These are phyloP conservation scores for Diplotaxis tenuifolia DNA, from an alignment of 345 rosid species.

Conservation along the genomic window DNA sequence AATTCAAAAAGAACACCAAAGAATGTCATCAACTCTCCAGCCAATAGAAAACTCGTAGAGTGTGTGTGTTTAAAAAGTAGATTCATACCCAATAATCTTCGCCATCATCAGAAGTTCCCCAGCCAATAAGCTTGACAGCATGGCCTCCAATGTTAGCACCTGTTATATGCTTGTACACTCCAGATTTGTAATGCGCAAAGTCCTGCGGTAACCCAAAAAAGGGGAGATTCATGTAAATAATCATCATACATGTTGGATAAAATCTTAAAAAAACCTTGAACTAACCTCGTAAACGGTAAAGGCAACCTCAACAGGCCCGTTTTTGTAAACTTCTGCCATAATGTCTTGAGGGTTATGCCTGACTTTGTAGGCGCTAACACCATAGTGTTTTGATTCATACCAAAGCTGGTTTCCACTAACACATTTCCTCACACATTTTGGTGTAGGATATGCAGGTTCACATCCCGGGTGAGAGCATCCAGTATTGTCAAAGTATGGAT, in stretches of 20 bases:
- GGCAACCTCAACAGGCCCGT: constrained; percentile 93
- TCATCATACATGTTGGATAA: not conserved
- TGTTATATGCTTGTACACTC: constrained; percentile 78
- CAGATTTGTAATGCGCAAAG: constrained; percentile 92
- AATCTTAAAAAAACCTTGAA: not conserved
- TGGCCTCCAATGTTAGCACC: constrained; percentile 82
- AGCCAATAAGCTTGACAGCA: constrained; percentile 93
- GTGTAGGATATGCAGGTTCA: constrained; percentile 88
- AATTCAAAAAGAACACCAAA: constrained; percentile 6
- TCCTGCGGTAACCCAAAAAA: constrained; percentile 48
- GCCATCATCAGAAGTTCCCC: constrained; percentile 93
- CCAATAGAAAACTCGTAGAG: not conserved
- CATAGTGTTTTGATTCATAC: constrained; percentile 74
- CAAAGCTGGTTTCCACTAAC: constrained; percentile 67
- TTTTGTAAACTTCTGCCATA: constrained; percentile 78
- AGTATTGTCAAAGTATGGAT: constrained; percentile 79
- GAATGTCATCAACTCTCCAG: not conserved
- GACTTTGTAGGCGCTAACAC: constrained; percentile 71
- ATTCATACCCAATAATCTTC: constrained; percentile 88
- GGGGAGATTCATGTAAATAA: not conserved
- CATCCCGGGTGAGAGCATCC: constrained; percentile 99
- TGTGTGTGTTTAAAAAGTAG: not conserved
- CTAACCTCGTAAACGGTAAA: constrained; percentile 89
- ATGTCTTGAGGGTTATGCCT: constrained; percentile 56
- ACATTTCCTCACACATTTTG: constrained; percentile 79